These are phyloP conservation scores for Xylaria sp. DNA, from an alignment of 2,329 filamentous ascomycete genomes.

Conservation along the genomic window DNA sequence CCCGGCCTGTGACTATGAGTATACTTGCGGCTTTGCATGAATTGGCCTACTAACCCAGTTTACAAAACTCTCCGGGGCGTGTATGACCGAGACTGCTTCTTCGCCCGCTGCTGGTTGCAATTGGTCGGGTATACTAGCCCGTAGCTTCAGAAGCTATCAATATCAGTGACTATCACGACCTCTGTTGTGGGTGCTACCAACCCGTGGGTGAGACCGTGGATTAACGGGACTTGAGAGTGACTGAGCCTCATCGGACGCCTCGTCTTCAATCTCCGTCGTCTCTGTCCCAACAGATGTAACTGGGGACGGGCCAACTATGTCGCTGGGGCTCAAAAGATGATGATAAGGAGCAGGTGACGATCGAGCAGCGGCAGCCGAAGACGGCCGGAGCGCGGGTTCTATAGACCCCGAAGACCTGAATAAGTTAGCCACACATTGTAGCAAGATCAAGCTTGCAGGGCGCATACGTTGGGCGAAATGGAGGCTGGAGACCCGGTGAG, in stretches of 20 bases:
- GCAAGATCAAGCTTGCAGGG: background rate
- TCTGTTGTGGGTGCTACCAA: constrained; percentile 34
- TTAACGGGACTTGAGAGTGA: constrained; percentile 44
- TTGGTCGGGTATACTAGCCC: constrained; percentile 62
- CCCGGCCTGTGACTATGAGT: constrained; percentile 48
- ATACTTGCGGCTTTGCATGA: background rate
- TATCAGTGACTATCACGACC: constrained; percentile 36
- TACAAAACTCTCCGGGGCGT: constrained; percentile 82
- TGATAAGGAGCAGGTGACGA: constrained; percentile 60
- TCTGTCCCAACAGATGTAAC: constrained; percentile 86
- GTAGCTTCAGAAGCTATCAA: constrained; percentile 51
- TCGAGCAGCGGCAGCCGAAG: constrained; percentile 53
- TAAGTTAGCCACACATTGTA: constrained; percentile 16
- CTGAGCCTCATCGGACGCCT: constrained; percentile 66
- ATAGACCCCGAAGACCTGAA: constrained; percentile 47
- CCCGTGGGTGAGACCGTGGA: constrained; percentile 46
- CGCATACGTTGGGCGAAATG: constrained; percentile 59
- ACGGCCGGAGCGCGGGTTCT: constrained; percentile 58
- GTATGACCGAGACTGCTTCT: constrained; percentile 87
- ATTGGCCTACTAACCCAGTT: constrained; percentile 68
- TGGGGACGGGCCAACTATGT: constrained; percentile 79
- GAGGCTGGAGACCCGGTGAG: constrained; percentile 53
- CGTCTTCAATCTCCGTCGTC: constrained; percentile 83
- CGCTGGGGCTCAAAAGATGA: constrained; percentile 65
- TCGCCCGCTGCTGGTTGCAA: constrained; percentile 68